Evolutionary conservation across 148 eudicot genomes (phyloP).

Genomic region (Rhododendron griersonianum): DNA sequence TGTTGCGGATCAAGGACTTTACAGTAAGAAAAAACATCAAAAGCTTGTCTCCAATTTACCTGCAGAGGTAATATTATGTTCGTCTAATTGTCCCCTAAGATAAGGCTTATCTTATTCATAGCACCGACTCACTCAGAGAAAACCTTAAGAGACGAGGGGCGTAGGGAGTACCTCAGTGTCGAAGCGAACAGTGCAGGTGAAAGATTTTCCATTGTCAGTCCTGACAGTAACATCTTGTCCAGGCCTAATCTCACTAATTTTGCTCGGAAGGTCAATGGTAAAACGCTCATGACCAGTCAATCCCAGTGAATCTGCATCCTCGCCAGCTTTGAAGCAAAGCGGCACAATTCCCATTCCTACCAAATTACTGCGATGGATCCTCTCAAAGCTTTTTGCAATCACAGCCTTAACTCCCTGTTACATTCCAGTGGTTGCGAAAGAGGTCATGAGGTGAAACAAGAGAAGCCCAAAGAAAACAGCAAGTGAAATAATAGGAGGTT

Average conservation of each 20-base stretch:
- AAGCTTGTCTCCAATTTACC: not conserved
- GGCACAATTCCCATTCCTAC: constrained; percentile 55
- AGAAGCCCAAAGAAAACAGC: not conserved
- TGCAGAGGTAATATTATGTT: not conserved
- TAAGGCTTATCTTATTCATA: not conserved
- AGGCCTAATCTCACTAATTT: constrained; percentile 39
- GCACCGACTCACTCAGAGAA: not conserved
- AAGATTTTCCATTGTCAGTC: constrained; percentile 37
- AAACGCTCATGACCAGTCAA: constrained; percentile 48
- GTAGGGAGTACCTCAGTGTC: constrained; percentile 41
- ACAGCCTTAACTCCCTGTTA: constrained; percentile 49
- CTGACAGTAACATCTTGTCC: constrained; percentile 42
- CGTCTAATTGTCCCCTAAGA: not conserved
- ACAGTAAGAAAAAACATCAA: not conserved
- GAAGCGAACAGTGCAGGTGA: constrained; percentile 45
- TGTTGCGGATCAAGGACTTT: not conserved
- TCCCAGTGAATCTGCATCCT: constrained; percentile 43
- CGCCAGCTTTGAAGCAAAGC: constrained; percentile 45
- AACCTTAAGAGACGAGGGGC: not conserved
- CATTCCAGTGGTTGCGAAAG: not conserved
- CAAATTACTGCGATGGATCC: constrained; percentile 47
- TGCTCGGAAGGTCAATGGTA: constrained; percentile 39
- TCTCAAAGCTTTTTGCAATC: constrained; percentile 45
- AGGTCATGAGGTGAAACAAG: not conserved
- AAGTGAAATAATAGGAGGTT: not conserved